Evolutionary conservation across 768 basidiomycete genomes (phyloP), one percentile per base, ranked within the genome.

Genomic region (Kwoniella newhampshirensis): DNA sequence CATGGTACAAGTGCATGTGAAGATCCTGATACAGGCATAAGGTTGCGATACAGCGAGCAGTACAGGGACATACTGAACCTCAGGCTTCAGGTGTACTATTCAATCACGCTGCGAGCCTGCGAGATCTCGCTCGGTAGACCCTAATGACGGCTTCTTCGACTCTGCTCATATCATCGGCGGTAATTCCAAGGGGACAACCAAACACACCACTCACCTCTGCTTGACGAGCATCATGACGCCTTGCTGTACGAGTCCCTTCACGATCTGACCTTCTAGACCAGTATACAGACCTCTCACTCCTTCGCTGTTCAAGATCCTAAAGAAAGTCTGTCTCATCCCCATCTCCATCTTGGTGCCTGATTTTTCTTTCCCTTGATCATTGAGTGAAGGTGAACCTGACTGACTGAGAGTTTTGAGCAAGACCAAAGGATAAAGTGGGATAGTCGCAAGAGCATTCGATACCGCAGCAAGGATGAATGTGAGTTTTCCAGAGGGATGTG

Each of bases 161-260:
- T 42, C 70, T 71, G 36, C 27, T 23, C 25, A 7, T 21, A 28
- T 59, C 54, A n/a, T n/a, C 7, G 32, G 32, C 13, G 32, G 13
- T 32, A 32, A 13, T 32, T 13, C 21, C 18, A n/a, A 42, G 41
- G 6, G 32, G 32, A 32, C 7, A 6, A 6, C 6, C 32, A 32
- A 32, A 13, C 32, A 32, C 7, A 32, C 13, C 7, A 53, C 71
- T 56, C 26, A 66, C 71, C 68, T 66, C 48, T 73, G 66, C 47
- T 73, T 73, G 62, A 73, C 39, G 2, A 70, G 48, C 66, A 73
- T 70, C 64, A 64, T 70, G 28, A 73, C 71, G 11, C 71, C 71
- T 42, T 73, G 71, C 28, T 64, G 62, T 1, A 73, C 59, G 15
- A 70, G n/a, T n/a, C 68, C 64, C 43, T 73, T 73, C 40, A 64